Evolutionary conservation across 352 stramenopile genomes (phyloP).

Genomic region (Aphanomyces stellatus): DNA sequence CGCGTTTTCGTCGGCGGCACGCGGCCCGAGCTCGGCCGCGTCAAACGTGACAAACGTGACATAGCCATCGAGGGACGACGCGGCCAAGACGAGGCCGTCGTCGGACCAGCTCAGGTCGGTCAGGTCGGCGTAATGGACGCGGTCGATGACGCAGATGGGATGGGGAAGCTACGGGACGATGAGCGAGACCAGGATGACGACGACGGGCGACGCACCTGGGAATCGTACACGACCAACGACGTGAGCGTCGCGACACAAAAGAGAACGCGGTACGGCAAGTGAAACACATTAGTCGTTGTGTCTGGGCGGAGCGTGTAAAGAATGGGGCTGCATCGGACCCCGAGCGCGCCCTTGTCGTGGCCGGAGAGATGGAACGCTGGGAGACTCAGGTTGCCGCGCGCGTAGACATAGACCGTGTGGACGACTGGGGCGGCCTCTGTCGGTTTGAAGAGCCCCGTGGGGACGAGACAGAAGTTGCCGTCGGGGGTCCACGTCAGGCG

Average conservation of each 20-base stretch:
- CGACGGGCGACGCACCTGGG: conserved; percentile 61
- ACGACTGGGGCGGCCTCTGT: conserved; percentile 32
- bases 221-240: conserved; percentile 93
- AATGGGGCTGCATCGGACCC: conserved; percentile 89
- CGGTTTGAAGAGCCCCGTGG: conserved; percentile 63
- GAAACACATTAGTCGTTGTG: conserved; percentile 53
- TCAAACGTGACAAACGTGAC: conserved; percentile 90
- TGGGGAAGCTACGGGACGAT: conserved; percentile 37
- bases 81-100: conserved; percentile 86
- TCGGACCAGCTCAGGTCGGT: conserved; percentile 90
- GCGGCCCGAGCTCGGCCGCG: conserved; percentile 69
- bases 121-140: conserved; percentile 92
- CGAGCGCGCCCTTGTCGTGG: conserved; percentile 89
- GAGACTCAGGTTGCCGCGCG: conserved; percentile 84
- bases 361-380: conserved; percentile 89
- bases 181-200: too few relatives aligned
- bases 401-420: conserved; percentile 92
- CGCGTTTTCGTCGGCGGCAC: neutral
- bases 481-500: conserved; percentile 89
- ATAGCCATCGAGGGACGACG: conserved; percentile 95
- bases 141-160: conserved; percentile 83
- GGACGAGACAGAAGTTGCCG: conserved; percentile 86
- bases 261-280: conserved; percentile 71
- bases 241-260: conserved; percentile 93
- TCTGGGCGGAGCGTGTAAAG: conserved; percentile 69